Evolutionary conservation across 2,329 filamentous ascomycete genomes (phyloP).

Genomic region (Plenodomus tracheiphilus): DNA sequence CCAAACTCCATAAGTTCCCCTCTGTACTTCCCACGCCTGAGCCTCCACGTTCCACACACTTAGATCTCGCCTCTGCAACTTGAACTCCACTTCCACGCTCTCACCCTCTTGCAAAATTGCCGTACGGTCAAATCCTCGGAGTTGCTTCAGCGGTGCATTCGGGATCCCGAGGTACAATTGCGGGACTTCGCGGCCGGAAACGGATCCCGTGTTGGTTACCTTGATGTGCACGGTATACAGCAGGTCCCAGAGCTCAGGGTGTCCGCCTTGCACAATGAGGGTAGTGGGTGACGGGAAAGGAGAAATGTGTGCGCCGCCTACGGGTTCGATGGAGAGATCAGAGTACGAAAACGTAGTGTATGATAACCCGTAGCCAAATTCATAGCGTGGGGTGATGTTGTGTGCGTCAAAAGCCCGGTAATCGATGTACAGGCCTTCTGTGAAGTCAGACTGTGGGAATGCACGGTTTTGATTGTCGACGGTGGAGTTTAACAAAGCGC

Average conservation of each 20-base stretch:
- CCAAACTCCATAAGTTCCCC: constrained; percentile 31
- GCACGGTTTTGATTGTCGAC: constrained; percentile 54
- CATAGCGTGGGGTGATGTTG: constrained; percentile 69
- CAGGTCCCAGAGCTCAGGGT: constrained; percentile 63
- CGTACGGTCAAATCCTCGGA: constrained; percentile 80
- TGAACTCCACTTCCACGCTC: constrained; percentile 64
- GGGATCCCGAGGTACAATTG: constrained; percentile 70
- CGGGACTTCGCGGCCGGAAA: constrained; percentile 69
- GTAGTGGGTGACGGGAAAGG: constrained; percentile 15
- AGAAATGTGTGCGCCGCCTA: constrained; percentile 44
- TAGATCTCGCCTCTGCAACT: constrained; percentile 75
- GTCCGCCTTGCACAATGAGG: constrained; percentile 35
- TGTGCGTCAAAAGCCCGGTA: constrained; percentile 72
- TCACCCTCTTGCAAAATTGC: constrained; percentile 66
- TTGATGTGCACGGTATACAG: constrained; percentile 67
- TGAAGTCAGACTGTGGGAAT: constrained; percentile 73
- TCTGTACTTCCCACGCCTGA: constrained; percentile 73
- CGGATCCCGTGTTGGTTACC: constrained; percentile 69
- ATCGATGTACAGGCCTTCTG: constrained; percentile 79
- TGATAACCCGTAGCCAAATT: constrained; percentile 74
- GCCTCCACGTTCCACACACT: constrained; percentile 77
- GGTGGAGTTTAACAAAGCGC: constrained; percentile 58
- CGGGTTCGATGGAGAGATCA: constrained; percentile 60
- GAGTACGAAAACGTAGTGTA: constrained; percentile 78
- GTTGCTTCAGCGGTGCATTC: constrained; percentile 63